Percentiles rank a stretch among this genome's conserved stretches.
These are phyloP conservation scores for Fraxinus baroniana DNA, from an alignment of 305 asterid genomes.

Conservation along the genomic window DNA sequence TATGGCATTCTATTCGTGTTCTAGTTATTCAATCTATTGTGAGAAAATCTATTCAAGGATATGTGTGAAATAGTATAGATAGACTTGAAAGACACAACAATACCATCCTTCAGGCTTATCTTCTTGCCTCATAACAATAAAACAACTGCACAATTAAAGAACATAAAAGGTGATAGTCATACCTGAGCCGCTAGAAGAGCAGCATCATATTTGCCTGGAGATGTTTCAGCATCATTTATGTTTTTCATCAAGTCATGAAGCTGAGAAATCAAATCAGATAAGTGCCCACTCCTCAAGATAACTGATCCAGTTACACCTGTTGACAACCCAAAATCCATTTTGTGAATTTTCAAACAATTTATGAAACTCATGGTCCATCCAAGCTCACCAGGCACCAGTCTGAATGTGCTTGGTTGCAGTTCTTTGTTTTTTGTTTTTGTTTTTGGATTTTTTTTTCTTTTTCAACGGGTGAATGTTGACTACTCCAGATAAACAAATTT, in stretches of 20 bases:
- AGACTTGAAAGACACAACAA: not conserved
- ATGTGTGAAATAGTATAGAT: not conserved
- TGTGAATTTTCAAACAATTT: slow-evolving; percentile 9
- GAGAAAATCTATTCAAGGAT: not conserved
- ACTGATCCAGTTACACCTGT: slow-evolving; percentile 80
- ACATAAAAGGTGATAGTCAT: slow-evolving; percentile 16
- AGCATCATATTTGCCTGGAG: slow-evolving; percentile 77
- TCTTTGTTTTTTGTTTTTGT: not conserved
- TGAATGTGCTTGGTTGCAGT: not conserved
- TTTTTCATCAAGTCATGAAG: slow-evolving; percentile 67
- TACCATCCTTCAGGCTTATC: not conserved
- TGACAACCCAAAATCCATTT: slow-evolving; percentile 10
- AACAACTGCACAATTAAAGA: slow-evolving; percentile 15
- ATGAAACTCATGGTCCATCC: slow-evolving; percentile 11
- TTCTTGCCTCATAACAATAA: slow-evolving; percentile 16
- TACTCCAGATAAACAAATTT: slow-evolving; percentile 6
- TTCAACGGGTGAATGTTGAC: not conserved
- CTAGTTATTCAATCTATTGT: not conserved
- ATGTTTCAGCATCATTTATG: slow-evolving; percentile 68
- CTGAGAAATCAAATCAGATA: slow-evolving; percentile 66
- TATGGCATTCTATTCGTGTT: not conserved
- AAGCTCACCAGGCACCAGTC: slow-evolving; percentile 7
- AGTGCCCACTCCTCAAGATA: slow-evolving; percentile 65
- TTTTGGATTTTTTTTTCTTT: not conserved
- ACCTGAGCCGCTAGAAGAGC: slow-evolving; percentile 74